Percentiles rank a stretch among this genome's conserved stretches.
phyloP scores from a whole-genome alignment of 1,139 yeast genomes.

The Arxiozyma heterogenica region DNA sequence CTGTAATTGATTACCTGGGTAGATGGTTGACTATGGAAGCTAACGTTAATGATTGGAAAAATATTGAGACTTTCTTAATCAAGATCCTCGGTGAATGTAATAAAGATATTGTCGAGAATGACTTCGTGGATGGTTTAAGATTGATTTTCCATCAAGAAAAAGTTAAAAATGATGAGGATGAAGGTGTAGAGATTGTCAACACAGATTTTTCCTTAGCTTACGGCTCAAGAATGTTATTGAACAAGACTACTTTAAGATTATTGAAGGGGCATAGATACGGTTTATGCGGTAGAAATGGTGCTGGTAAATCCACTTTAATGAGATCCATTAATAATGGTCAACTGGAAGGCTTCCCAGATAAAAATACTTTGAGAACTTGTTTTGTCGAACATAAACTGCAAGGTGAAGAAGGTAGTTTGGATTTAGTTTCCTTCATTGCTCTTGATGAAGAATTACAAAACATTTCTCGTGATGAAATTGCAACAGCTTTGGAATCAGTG shows the following conservation, averaged over 20 bases:
- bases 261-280: slow-evolving; percentile 96
- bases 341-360: slow-evolving; percentile 94
- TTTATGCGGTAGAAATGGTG: slow-evolving; percentile 97
- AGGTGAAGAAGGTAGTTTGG: slow-evolving; percentile 89
- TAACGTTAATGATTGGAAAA: slow-evolving; percentile 85
- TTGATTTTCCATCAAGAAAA: slow-evolving; percentile 57
- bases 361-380: slow-evolving; percentile 80
- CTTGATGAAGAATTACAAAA: slow-evolving; percentile 70
- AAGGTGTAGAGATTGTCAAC: slow-evolving; percentile 83
- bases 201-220: slow-evolving; percentile 93
- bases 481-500: slow-evolving; percentile 67
- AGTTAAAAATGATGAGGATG: slow-evolving; percentile 47
- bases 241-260: slow-evolving; percentile 79
- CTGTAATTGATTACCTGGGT: slow-evolving; percentile 43
- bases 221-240: slow-evolving; percentile 93
- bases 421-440: slow-evolving; percentile 81
- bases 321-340: slow-evolving; percentile 95
- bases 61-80: slow-evolving; percentile 50
- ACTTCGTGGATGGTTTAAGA: slow-evolving; percentile 49
- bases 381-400: slow-evolving; percentile 96
- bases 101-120: slow-evolving; percentile 36
- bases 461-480: slow-evolving; percentile 59
- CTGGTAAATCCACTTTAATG: slow-evolving; percentile 96
- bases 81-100: slow-evolving; percentile 39
- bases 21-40: slow-evolving; percentile 60